phyloP scores from a whole-genome alignment of 2,329 filamentous ascomycete species.

The Fusarium proliferatum region DNA sequence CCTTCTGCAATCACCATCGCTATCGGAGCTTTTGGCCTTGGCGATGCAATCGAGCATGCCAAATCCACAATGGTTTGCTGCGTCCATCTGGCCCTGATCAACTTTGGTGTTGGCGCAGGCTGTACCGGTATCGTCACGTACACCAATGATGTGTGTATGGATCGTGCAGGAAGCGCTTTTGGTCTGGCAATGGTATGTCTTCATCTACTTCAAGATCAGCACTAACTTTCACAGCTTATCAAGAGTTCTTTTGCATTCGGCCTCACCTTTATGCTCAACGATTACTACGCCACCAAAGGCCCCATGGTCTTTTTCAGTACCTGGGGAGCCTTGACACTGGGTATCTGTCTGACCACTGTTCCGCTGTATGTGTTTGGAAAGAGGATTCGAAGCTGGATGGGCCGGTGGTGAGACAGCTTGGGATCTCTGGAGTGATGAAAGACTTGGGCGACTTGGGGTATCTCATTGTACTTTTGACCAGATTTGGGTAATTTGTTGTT shows the following conservation, averaged over 20 bases:
- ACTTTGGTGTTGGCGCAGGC: neutral
- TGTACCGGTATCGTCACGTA: slow-evolving; percentile 4
- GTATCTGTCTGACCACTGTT: neutral
- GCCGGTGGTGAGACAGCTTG: neutral
- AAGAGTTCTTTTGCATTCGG: neutral
- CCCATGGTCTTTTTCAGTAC: neutral
- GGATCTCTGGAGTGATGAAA: neutral
- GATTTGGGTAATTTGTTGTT: neutral
- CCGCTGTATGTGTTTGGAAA: neutral
- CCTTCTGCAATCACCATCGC: neutral
- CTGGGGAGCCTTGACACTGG: neutral
- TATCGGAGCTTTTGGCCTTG: neutral
- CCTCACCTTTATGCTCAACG: slow-evolving; percentile 1
- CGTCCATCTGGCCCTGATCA: neutral
- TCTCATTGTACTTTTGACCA: neutral
- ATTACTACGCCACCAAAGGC: neutral
- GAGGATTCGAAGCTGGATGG: neutral
- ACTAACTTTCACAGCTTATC: neutral
- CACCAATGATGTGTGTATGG: neutral
- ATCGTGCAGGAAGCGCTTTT: neutral
- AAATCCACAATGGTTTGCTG: neutral
- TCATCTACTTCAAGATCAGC: too few relatives aligned
- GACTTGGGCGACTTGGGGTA: neutral
- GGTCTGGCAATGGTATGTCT: neutral
- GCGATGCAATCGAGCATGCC: neutral